Conservation (phyloP, 2,329 filamentous ascomycete species). For the Diaporthe amygdali region DNA sequence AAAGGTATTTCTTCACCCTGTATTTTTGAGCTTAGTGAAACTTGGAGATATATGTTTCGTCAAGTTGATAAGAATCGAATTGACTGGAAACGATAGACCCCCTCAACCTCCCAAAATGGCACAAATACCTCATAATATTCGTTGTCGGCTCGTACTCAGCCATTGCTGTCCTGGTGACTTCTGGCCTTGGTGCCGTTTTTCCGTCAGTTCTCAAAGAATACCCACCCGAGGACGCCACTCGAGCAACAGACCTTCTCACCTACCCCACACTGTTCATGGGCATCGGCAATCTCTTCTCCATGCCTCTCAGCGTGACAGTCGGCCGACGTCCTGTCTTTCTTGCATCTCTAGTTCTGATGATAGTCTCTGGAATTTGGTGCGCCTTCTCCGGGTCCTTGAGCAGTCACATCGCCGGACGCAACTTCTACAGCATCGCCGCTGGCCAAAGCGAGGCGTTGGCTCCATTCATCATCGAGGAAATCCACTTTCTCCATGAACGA, state of each 20-base stretch:
- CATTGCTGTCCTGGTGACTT: neutral
- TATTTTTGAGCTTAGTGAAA: too few relatives aligned
- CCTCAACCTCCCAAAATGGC: neutral
- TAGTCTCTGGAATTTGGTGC: neutral
- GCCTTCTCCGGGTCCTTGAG: neutral
- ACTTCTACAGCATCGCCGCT: neutral
- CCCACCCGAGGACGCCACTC: neutral
- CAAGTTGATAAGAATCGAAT: too few relatives aligned
- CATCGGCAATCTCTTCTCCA: neutral
- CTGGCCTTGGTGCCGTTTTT: neutral
- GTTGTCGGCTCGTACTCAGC: neutral
- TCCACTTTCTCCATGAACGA: conserved; percentile 1
- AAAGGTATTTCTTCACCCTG: too few relatives aligned
- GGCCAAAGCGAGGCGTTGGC: neutral
- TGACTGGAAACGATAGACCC: neutral
- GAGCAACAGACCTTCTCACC: neutral
- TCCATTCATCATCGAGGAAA: neutral
- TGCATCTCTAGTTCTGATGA: neutral
- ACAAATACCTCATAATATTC: neutral
- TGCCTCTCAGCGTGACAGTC: neutral
- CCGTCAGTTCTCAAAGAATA: neutral
- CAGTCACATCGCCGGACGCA: neutral
- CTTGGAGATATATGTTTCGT: too few relatives aligned
- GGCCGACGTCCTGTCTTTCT: neutral
- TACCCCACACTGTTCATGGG: neutral